Base-by-base conservation (phyloP, 75 land plant species). In the Selaginella tamariscina region DNA sequence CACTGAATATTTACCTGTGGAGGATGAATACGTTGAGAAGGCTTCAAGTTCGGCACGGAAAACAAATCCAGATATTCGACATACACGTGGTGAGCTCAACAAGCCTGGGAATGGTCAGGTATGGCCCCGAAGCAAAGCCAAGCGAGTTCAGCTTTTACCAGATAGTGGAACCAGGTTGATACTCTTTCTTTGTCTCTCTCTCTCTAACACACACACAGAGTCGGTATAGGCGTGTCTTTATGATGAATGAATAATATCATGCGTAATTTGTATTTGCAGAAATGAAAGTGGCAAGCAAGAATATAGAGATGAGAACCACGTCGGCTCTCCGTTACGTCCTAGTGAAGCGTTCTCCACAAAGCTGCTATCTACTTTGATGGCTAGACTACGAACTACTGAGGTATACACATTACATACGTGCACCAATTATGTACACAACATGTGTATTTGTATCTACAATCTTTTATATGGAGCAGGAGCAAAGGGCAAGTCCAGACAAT, bases 91-190 rank as follows among this genome's bases (percentile, higher is more conserved):
- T 59, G 62, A 59, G 26, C 26, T 59, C 21, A 59, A 59, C 18
- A 59, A 59, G 18, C 27, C 2, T 59, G 62, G n/a, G 62, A 59
- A 59, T 23, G 62, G 62, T 59, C 62, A n/a, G n/a, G 8, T 21
- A 23, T 59, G 5, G 62, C 62, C 62, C 8, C n/a, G n/a, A n/a
- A 59, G 26, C 62, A 59, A 59, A 59, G 18, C 62, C 5, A 59
- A 59, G 62, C 62, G 62, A 21, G 21, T 59, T 59, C 62, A 59
- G 21, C 62, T 59, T 5, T 23, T 2, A 21, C 62, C 62, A 8
- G 62, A 5, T 39, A 5, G 49, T 15, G 49, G 15, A 15, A 39
- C 15, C 5, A 39, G 49, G 49, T 39, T 39, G 5, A 15, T 15
- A 5, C 49, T 39, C 49, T 39, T 5, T 5, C 49, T 39, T 39